Base-by-base conservation (phyloP, 1,284 basidiomycete genomes). In the Termitomyces sp. region DNA sequence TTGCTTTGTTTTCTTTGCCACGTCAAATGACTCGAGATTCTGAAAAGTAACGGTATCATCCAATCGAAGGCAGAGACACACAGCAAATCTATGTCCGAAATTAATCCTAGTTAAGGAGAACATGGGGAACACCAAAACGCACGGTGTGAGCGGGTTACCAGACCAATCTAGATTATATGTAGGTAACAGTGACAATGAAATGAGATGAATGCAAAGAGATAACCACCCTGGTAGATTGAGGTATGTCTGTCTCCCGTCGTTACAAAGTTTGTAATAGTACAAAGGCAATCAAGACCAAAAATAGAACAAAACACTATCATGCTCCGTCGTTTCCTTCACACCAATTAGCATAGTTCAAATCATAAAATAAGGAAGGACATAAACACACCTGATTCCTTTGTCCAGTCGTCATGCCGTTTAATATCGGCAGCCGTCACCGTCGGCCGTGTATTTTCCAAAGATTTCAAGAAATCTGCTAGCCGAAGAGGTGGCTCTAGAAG, bases 371-470 rank as follows among this genome's bases (percentile, higher is more conserved):
- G n/a, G 4, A 19, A 33, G 21, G 31, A 53, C 4, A 34, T 10
- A 36, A 44, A 68, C 78, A 53, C 58, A 82, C 88, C 88, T 60
- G 85, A 86, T 66, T 98, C 94, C 68, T 83, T 86, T 45, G 95
- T 98, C 84, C 97, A 99, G 41, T 90, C 84, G 10, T 94, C 87
- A 67, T 98, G 94, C 67, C 84, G 88, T 73, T 82, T 84, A 65
- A 97, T 94, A 75, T 99, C 96, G 13, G 88, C 82, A 58, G 86
- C 83, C 1, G 87, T 90, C 42, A 99, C 96, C 0, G 95, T 98
- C 28, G 94, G 94, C 61, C 91, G 80, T 26, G 92, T 90, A 50
- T 79, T 87, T 49, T 86, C 81, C 57, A 99, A 77, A 28, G 91
- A 88, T 63, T 89, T 88, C 66, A 97, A 65, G 68, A 99, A 99